Conservation (phyloP, 495 filamentous ascomycete species). For the Penicillium paxilli region DNA sequence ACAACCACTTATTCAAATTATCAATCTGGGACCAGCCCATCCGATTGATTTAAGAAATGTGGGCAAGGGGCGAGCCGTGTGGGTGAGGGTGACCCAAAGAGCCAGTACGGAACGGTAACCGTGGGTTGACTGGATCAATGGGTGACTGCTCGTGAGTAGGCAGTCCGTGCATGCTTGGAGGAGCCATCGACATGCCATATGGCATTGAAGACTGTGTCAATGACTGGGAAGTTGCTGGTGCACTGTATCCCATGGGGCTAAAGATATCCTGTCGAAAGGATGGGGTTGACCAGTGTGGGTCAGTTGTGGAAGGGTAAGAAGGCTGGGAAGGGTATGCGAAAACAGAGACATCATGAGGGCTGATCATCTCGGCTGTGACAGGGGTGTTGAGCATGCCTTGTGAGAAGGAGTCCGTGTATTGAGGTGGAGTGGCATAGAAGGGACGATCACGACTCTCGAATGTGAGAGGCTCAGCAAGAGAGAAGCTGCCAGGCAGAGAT, state of each 20-base stretch:
- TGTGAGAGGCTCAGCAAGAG: constrained; percentile 31
- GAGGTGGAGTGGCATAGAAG: constrained; percentile 31
- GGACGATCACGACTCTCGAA: constrained; percentile 36
- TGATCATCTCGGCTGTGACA: constrained; percentile 29
- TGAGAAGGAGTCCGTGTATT: constrained; percentile 38
- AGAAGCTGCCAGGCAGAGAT: constrained; percentile 26
- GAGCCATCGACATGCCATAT: constrained; percentile 36
- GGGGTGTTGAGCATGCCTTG: constrained; percentile 36
- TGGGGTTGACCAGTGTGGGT: constrained; percentile 32
- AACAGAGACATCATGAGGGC: constrained; percentile 31
- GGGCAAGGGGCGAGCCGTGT: constrained; percentile 25
- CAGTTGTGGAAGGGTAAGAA: constrained; percentile 30
- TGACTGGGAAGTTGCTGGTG: constrained; percentile 21
- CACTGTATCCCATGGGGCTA: constrained; percentile 35
- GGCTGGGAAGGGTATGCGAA: constrained; percentile 35
- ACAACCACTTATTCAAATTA: background rate
- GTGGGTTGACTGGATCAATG: constrained; percentile 21
- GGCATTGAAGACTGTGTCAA: constrained; percentile 25
- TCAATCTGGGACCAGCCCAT: constrained; percentile 26
- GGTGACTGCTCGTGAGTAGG: constrained; percentile 20
- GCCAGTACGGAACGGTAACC: constrained; percentile 33
- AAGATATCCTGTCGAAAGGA: constrained; percentile 44
- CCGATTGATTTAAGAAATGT: constrained; percentile 21
- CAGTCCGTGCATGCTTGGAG: constrained; percentile 29
- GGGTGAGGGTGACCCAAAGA: constrained; percentile 37